A percentile compares a stretch with the other conserved stretches of the same genome.
Evolutionary conservation across 129 eudicot genomes (phyloP).

Genomic region (Helichrysum umbraculigerum): DNA sequence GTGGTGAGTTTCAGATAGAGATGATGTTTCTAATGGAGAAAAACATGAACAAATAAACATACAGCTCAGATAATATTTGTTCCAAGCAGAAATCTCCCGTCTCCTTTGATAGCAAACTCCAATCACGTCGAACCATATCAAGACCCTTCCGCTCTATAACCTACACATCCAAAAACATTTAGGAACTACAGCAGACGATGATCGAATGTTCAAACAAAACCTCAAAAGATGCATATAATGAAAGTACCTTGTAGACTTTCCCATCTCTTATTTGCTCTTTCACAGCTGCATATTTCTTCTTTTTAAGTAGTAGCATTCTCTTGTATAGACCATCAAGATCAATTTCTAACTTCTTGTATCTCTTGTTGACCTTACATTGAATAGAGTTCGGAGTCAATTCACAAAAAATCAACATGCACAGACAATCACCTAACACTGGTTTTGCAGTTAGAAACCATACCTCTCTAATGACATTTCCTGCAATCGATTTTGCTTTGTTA

Average conservation of each 20-base stretch:
- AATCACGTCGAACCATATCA: slow-evolving; percentile 99
- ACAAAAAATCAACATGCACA: not conserved
- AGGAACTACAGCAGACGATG: not conserved
- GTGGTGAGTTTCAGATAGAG: slow-evolving; percentile 6
- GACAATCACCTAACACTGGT: not conserved
- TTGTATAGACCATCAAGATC: slow-evolving; percentile 98
- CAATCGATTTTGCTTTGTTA: slow-evolving; percentile 72
- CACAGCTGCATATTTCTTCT: slow-evolving; percentile 99
- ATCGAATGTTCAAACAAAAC: not conserved
- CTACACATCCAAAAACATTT: slow-evolving; percentile 34
- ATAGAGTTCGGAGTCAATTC: slow-evolving; percentile 6
- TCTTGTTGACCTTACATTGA: slow-evolving; percentile 81
- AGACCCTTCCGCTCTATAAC: slow-evolving; percentile 93
- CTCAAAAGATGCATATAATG: slow-evolving; percentile 18
- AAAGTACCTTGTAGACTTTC: slow-evolving; percentile 65
- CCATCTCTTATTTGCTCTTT: slow-evolving; percentile 83
- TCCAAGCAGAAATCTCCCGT: slow-evolving; percentile 88
- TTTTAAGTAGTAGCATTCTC: slow-evolving; percentile 96
- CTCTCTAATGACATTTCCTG: slow-evolving; percentile 92
- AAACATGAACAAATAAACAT: slow-evolving; percentile 18
- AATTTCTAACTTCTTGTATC: slow-evolving; percentile 87
- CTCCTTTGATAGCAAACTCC: slow-evolving; percentile 97
- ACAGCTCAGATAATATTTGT: slow-evolving; percentile 94
- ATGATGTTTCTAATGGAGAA: not conserved
- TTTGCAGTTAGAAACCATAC: slow-evolving; percentile 37